These are phyloP conservation scores for Solanum virginianum DNA, from an alignment of 257 asterid species.

Conservation along the genomic window DNA sequence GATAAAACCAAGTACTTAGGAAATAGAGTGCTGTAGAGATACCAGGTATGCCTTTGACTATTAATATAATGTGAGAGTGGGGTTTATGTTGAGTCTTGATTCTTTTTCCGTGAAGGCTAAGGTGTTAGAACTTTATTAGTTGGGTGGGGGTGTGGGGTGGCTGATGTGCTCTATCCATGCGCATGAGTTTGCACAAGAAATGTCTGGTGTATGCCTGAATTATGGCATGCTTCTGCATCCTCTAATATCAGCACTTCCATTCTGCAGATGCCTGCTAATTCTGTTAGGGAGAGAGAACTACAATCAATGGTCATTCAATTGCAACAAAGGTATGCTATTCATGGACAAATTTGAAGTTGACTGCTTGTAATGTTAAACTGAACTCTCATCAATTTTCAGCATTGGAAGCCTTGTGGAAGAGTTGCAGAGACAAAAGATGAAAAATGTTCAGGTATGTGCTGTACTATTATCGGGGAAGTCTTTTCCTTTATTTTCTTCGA, in stretches of 20 bases:
- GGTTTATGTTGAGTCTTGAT: neutral
- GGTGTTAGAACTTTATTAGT: neutral
- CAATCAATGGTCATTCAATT: constrained; percentile 70
- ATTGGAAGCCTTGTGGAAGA: constrained; percentile 77
- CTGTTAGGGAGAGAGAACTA: constrained; percentile 58
- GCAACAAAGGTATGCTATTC: constrained; percentile 68
- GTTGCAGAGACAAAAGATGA: constrained; percentile 61
- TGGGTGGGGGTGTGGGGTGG: neutral
- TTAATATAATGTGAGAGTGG: neutral
- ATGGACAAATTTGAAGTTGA: neutral
- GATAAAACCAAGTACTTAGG: neutral
- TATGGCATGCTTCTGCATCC: neutral
- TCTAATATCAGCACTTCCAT: neutral
- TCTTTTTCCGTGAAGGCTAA: neutral
- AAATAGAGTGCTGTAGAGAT: neutral
- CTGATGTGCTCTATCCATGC: neutral
- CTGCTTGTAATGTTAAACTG: constrained; percentile 5
- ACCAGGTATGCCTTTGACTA: neutral
- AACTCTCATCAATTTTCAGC: constrained; percentile 31
- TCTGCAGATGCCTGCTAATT: constrained; percentile 28
- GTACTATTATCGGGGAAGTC: neutral
- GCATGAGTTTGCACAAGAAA: neutral
- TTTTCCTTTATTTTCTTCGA: neutral
- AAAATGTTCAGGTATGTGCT: constrained; percentile 55
- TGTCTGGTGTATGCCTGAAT: neutral